Base-by-base conservation (phyloP, 805 yeast genomes). In the Metschnikowia similis region DNA sequence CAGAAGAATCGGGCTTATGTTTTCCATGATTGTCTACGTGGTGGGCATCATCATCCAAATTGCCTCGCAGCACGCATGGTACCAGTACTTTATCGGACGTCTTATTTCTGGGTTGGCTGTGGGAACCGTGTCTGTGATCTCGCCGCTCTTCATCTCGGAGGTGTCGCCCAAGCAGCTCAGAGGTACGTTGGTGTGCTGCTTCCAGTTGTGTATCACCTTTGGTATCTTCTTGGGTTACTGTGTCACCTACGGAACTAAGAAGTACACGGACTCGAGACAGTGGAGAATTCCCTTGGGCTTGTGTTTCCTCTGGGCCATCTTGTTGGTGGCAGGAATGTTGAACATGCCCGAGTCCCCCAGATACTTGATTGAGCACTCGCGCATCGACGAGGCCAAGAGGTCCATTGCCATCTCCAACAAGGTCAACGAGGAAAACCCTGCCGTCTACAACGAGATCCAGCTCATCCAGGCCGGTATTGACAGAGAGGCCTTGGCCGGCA, bases 161-260 rank as follows among this genome's bases (percentile, higher is more conserved):
- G 75, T 84, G 50, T 68, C 89, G 52, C 90, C 90, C 62, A 83
- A 82, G 57, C 79, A 77, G 48, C 67, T 84, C 38, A 80, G 89
- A 79, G 89, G 89, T 67, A 74, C 86, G 38, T 72, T 84, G 52
- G 88, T 84, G 47, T 79, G 85, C 38, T 78, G 81, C 60, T 84
- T 79, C 74, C 89, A 85, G 69, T 72, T 85, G 65, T 80, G 78
- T 77, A 80, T 84, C 56, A 84, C 89, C 35, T 70, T 79, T 45
- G 89, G 89, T 75, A 84, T 84, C 57, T 80, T 84, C 65, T 66
- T 83, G 50, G 89, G 89, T 63, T 82, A 83, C 71, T 77, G 86
- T 69, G 73, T 81, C 45, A 80, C 81, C 50, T 84, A 72, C 63
- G 88, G 85, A 59, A 82, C 87, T 49, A 78, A 80, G 72, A 69